Base-by-base conservation (phyloP, 228 moss, liverwort and hornwort genomes). In the Sphagnum fallax region DNA sequence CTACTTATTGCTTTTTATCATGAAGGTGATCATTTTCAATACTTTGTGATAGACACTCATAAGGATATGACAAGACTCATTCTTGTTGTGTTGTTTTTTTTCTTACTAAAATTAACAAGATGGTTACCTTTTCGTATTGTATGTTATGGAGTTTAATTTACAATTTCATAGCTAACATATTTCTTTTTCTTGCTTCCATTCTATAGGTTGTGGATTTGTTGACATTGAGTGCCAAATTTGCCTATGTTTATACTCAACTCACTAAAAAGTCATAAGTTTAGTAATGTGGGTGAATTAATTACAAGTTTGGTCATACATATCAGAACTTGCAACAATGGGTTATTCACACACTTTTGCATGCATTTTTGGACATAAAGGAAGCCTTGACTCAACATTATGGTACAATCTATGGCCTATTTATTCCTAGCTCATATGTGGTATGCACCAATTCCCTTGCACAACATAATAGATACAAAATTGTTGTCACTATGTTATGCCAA, bases 351-450 rank as follows among this genome's bases (percentile, higher is more conserved):
- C 75, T 98, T 50, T 80, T 94, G 76, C 80, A 79, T 70, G 94
- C 98, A 61, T 98, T 89, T 69, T 60, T 98, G 84, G 94, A 98
- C 82, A 90, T 94, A 13, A 94, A 92, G 81, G 88, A 88, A 76
- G 89, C 94, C 52, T 78, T 98, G 85, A 94, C 98, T 3, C 92
- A 94, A 63, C 98, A 94, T 69, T 98, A 98, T 75, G 98, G 98
- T 71, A 94, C 92, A 52, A 78, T 98, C 73, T 77, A 84, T 65
- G 98, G 94, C 76, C 78, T 98, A 49, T 81, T 94, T 64, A 94
- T 90, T 67, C 81, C 92, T 68, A 94, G 98, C 59, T 78, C 87
- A 49, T 85, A 92, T 80, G 98, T 98, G 89, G 98, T 98, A 75
- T 78, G 77, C 52, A 4, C 63, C 7, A 32, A 12, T 9, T 50